Conservation (phyloP, 805 yeast genomes). For the Candida insectalens region DNA sequence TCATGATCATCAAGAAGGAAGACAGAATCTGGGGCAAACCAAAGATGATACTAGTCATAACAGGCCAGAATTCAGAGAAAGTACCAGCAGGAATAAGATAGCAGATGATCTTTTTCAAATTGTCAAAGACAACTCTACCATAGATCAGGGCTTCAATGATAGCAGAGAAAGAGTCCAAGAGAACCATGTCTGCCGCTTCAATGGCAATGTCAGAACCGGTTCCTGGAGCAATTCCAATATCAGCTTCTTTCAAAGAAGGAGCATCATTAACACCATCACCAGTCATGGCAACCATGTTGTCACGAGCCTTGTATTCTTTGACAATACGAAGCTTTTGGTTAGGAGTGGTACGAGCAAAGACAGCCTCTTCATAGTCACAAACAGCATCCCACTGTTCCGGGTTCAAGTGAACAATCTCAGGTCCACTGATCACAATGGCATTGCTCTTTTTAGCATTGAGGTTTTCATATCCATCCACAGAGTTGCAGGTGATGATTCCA, state of each 20-base stretch:
- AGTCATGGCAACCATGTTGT: constrained; percentile 97
- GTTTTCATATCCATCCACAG: too few species aligned
- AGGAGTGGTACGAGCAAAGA: constrained; percentile 37
- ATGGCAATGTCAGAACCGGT: constrained; percentile 96
- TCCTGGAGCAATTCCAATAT: constrained; percentile 88
- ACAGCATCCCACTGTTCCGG: background rate
- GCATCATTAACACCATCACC: constrained; percentile 99
- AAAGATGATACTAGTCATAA: constrained; percentile 34
- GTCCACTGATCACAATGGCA: background rate
- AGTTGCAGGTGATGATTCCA: background rate
- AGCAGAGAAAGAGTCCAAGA: constrained; percentile 95
- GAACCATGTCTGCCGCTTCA: constrained; percentile 94
- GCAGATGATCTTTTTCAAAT: constrained; percentile 35
- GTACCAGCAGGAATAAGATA: constrained; percentile 46
- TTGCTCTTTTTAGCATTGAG: too few species aligned
- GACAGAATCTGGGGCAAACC: constrained; percentile 41
- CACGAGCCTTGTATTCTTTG: constrained; percentile 90
- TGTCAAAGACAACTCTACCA: constrained; percentile 40
- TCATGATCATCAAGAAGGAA: constrained; percentile 41
- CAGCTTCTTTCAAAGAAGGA: constrained; percentile 94
- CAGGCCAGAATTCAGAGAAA: constrained; percentile 42
- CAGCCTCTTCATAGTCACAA: background rate
- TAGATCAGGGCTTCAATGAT: constrained; percentile 78
- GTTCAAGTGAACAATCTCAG: background rate
- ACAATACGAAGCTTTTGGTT: constrained; percentile 95